Conservation (phyloP, 352 stramenopile genomes). For the Phytopythium vexans region DNA sequence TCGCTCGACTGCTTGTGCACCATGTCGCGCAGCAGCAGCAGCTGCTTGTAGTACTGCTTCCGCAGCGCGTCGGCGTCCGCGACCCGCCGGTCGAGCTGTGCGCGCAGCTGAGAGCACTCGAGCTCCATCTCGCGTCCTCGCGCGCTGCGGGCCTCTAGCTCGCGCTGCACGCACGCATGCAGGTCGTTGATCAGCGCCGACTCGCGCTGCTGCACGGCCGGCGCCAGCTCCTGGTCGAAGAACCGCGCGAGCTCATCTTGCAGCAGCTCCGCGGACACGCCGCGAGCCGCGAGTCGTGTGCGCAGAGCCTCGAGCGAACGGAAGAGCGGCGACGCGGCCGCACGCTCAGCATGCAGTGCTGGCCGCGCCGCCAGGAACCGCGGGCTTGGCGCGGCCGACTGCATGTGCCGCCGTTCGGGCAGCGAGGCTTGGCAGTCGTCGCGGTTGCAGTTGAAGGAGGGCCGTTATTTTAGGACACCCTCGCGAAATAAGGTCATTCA, state of each 20-base stretch:
- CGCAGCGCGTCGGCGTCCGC: slow-evolving; percentile 62
- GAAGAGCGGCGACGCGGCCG: slow-evolving; percentile 8
- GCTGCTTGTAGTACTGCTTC: slow-evolving; percentile 71
- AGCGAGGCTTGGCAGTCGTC: too few relatives aligned
- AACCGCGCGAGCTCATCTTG: slow-evolving; percentile 32
- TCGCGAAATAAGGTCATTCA: too few relatives aligned
- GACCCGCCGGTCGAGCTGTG: slow-evolving; percentile 59
- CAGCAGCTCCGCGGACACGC: background rate
- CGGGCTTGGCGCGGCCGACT: background rate
- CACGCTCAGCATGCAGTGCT: slow-evolving; percentile 11
- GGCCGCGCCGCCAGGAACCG: slow-evolving; percentile 19
- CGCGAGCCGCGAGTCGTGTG: slow-evolving; percentile 7
- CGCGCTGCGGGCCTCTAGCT: slow-evolving; percentile 22
- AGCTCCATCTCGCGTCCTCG: slow-evolving; percentile 13
- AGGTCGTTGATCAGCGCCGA: slow-evolving; percentile 53
- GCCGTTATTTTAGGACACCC: too few relatives aligned
- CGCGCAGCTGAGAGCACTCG: slow-evolving; percentile 32
- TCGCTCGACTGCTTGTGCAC: slow-evolving; percentile 56
- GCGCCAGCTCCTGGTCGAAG: slow-evolving; percentile 37
- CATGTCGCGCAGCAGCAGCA: slow-evolving; percentile 68
- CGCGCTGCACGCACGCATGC: slow-evolving; percentile 44
- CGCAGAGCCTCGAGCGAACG: slow-evolving; percentile 14
- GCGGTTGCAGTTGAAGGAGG: too few relatives aligned
- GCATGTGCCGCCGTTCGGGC: too few relatives aligned
- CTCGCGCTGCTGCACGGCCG: slow-evolving; percentile 53